Conservation (phyloP, 352 stramenopile species). For the Pythium volutum region DNA sequence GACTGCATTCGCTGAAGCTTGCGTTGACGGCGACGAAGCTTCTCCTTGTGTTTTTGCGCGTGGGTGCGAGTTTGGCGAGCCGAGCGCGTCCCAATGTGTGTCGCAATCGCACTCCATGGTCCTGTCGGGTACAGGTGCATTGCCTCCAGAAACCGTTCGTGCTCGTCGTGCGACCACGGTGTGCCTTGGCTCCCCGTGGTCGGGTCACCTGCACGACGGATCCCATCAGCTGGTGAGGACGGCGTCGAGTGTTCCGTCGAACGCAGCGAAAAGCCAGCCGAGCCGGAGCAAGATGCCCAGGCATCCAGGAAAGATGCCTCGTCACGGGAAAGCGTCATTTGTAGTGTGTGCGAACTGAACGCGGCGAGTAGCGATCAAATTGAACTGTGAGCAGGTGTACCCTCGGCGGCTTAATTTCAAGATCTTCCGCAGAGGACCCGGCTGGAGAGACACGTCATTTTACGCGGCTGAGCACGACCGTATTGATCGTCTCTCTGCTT, state of each 20-base stretch:
- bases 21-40: conserved; percentile 8
- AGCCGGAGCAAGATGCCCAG: background rate
- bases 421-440: no score
- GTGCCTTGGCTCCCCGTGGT: background rate
- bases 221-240: background rate
- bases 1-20: conserved; percentile 15
- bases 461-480: background rate
- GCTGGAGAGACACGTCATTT: no score
- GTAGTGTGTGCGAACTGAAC: background rate
- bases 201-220: background rate
- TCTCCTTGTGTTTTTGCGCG: conserved; percentile 20
- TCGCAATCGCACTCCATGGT: conserved; percentile 14
- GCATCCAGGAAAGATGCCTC: conserved; percentile 4
- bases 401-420: no score
- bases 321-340: background rate
- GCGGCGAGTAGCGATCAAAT: background rate
- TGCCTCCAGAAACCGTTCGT: conserved; percentile 22
- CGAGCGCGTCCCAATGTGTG: conserved; percentile 17
- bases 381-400: background rate
- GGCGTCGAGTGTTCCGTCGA: background rate
- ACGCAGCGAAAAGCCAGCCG: background rate
- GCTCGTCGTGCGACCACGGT: conserved; percentile 21
- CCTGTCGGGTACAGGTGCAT: conserved; percentile 19
- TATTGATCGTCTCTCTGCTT: background rate
- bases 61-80: conserved; percentile 14